These are phyloP conservation scores for Didymella exigua DNA, from an alignment of 2,329 filamentous ascomycete genomes.

Conservation along the genomic window DNA sequence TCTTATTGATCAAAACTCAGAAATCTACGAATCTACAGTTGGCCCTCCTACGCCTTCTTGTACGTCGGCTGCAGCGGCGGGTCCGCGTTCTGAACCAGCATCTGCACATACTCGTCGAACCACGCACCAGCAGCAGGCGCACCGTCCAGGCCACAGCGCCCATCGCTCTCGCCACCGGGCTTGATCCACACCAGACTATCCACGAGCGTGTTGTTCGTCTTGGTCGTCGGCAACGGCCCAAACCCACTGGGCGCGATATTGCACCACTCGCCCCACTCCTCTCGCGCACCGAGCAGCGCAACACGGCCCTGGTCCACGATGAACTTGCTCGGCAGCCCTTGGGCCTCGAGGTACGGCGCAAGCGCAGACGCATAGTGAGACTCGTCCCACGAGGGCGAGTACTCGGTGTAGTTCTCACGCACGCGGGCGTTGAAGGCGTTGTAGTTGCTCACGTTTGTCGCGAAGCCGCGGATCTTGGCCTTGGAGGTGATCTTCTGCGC, in stretches of 20 bases:
- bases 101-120: slow-evolving; percentile 39
- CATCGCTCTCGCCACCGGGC: slow-evolving; percentile 39
- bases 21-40: background rate
- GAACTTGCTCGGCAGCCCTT: slow-evolving; percentile 34
- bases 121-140: slow-evolving; percentile 36
- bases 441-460: slow-evolving; percentile 39
- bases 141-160: slow-evolving; percentile 31
- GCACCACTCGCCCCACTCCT: slow-evolving; percentile 41
- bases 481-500: slow-evolving; percentile 30
- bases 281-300: slow-evolving; percentile 28
- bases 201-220: slow-evolving; percentile 31
- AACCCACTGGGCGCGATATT: slow-evolving; percentile 35
- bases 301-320: slow-evolving; percentile 39
- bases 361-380: slow-evolving; percentile 32
- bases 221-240: slow-evolving; percentile 23
- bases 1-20: background rate
- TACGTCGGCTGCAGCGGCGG: slow-evolving; percentile 32
- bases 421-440: slow-evolving; percentile 34
- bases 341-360: slow-evolving; percentile 27
- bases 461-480: slow-evolving; percentile 34
- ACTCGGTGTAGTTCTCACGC: slow-evolving; percentile 35
- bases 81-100: slow-evolving; percentile 37
- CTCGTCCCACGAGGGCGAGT: slow-evolving; percentile 33
- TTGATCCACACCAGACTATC: slow-evolving; percentile 42
- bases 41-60: slow-evolving; percentile 7